Percentiles rank a stretch among this genome's conserved stretches.
Conservation (phyloP, 2,329 filamentous ascomycete species). For the Teratosphaeria zuluensis region DNA sequence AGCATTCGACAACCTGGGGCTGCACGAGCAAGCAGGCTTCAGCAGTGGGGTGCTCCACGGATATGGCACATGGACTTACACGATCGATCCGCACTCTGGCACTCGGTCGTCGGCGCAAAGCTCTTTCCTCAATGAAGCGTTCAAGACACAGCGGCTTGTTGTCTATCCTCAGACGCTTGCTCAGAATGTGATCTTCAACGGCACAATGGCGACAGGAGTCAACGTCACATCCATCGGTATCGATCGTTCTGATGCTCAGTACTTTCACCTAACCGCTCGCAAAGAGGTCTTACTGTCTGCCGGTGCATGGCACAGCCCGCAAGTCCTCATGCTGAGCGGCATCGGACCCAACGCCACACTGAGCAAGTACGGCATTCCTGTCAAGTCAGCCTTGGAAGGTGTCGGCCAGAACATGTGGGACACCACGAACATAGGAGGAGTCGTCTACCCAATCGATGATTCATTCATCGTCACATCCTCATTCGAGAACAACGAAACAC, state of each 20-base stretch:
- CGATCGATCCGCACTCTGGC: not conserved
- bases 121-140: not conserved
- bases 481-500: not conserved
- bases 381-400: constrained; percentile 38
- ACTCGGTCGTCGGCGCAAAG: not conserved
- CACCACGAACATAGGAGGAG: not conserved
- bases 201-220: not conserved
- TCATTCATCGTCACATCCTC: not conserved
- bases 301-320: constrained; percentile 33
- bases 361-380: constrained; percentile 29
- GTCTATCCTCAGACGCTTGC: not conserved
- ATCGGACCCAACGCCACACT: constrained; percentile 22
- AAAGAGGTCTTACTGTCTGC: constrained; percentile 36
- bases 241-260: not conserved
- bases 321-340: constrained; percentile 26
- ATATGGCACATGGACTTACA: constrained; percentile 2
- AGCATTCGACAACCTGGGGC: not conserved
- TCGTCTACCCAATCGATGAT: not conserved
- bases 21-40: constrained; percentile 15
- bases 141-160: not conserved
- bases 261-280: not conserved
- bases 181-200: constrained; percentile 24
- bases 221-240: not conserved
- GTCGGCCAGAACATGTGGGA: constrained; percentile 27
- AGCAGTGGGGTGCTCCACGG: constrained; percentile 17